Evolutionary conservation across 2,329 filamentous ascomycete species (phyloP), one percentile per base, ranked within the genome.

Genomic region (Aspergillus neoniger): DNA sequence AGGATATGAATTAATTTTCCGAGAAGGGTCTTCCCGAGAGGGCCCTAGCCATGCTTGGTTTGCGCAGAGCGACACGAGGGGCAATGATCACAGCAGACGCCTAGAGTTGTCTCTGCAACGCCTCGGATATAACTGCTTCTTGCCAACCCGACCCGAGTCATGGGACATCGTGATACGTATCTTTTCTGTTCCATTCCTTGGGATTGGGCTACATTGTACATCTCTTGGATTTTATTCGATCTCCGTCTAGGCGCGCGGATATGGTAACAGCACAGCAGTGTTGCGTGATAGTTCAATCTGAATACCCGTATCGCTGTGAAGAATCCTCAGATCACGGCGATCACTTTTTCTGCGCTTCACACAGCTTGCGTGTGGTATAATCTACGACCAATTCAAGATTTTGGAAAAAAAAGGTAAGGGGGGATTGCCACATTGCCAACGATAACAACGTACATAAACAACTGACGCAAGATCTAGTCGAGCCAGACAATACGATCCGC

Each of bases 1-100:
- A 62, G 49, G 39, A 48, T 23, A 32, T 17, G n/a, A 25, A n/a
- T 23, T 59, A 68, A 65, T 64, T 36, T 62, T 64, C 66, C 65
- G 66, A 63, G 55, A 61, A 63, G 55, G 59, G 54, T 56, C 58
- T 51, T 63, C n/a, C 55, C 50, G 49, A 62, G n/a, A 28, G 44
- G 43, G 54, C 32, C 38, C 53, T 41, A 54, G 51, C 41, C 48
- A 38, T 54, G 44, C 43, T 49, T 36, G 19, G 21, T 44, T 55
- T 44, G 39, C 38, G n/a, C 53, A 28, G 25, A 48, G 17, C 39
- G 17, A 53, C 43, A 54, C 28, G 57, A 54, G 57, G 47, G 41
- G 43, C 41, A 38, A 21, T 53, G 39, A 25, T 25, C 50, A 48
- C 28, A 15, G 39, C 25, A 54, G 56, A 10, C 25, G 39, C 30